Base-by-base conservation (phyloP, 306 rosid species). In the Prunus kanzakura region DNA sequence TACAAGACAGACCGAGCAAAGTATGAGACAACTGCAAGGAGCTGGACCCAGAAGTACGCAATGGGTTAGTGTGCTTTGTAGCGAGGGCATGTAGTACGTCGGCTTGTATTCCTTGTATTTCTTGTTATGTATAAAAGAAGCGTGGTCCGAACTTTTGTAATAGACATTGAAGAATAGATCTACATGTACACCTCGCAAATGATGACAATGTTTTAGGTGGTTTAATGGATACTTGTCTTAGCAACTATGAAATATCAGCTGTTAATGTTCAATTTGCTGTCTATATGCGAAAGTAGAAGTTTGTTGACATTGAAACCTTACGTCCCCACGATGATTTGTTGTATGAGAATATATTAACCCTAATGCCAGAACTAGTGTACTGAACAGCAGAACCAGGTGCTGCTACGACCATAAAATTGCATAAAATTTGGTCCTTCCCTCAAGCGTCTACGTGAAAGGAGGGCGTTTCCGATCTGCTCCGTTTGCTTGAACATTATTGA, bases 41-140 rank as follows among this genome's bases (percentile, higher is more conserved):
- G 93, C 96, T 92, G 96, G 90, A 92, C 91, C 80, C 91, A 90
- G 88, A 92, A 92, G 85, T 92, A 92, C 76, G 97, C 97, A 14
- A 92, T 92, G 97, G 96, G 96, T 78, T 92, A 87, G 82, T 43
- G 43, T 75, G 82, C 83, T 79, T 54, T 80, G 75, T 25, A n/a
- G 78, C 41, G 70, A 74, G 74, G 76, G 81, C 84, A 57, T 71
- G 69, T 76, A 73, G 78, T 81, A 45, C 18, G 70, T 63, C 67
- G 79, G 60, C 77, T 82, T 63, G 83, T 65, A 71, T 85, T 74
- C 64, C 77, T 73, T 35, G 43, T 35, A 35, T 35, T 35, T 52
- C 57, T 60, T 74, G 78, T 16, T 56, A 76, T 87, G 86, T 84
- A 81, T 76, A 84, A 84, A 73, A 61, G 83, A 79, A 78, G 72